Conservation (phyloP, 1,284 basidiomycete genomes). For the Rhizoctonia solani region DNA sequence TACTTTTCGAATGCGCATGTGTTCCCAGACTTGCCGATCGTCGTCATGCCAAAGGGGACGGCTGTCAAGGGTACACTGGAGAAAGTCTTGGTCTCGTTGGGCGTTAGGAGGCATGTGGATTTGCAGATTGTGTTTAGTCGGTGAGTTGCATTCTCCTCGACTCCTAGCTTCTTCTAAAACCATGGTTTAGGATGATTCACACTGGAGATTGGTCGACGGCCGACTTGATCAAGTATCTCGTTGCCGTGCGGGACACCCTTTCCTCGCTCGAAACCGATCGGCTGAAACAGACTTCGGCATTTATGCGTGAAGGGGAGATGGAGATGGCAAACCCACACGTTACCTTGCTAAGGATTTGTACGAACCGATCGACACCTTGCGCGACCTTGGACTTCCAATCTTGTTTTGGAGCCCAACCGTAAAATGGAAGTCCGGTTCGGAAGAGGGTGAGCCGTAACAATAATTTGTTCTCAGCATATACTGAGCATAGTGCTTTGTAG, state of each 20-base stretch:
- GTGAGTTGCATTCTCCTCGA: conserved; percentile 49
- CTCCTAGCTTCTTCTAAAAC: conserved; percentile 22
- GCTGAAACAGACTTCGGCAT: conserved; percentile 79
- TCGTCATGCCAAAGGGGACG: conserved; percentile 70
- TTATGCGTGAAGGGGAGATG: conserved; percentile 62
- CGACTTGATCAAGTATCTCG: conserved; percentile 85
- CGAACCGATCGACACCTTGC: conserved; percentile 78
- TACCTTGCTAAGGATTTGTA: conserved; percentile 76
- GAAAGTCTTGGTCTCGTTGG: conserved; percentile 74
- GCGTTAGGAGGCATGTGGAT: conserved; percentile 90
- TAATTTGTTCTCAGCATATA: conserved; percentile 19
- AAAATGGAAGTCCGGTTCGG: conserved; percentile 79
- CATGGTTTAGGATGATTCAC: conserved; percentile 70
- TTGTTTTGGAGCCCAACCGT: conserved; percentile 82
- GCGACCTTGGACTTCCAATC: conserved; percentile 76
- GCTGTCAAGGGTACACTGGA: conserved; percentile 77
- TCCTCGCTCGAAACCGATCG: conserved; percentile 70
- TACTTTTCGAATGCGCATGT: conserved; percentile 90
- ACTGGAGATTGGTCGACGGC: conserved; percentile 80
- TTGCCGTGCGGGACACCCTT: conserved; percentile 79
- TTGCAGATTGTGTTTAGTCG: conserved; percentile 85
- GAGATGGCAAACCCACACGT: conserved; percentile 48
- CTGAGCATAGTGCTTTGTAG: conserved; percentile 51
- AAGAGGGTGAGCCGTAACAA: conserved; percentile 67
- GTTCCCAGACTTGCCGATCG: conserved; percentile 86